Evolutionary conservation across 129 eudicot genomes (phyloP), one percentile per base, ranked within the genome.

Genomic region (Tanacetum coccineum): DNA sequence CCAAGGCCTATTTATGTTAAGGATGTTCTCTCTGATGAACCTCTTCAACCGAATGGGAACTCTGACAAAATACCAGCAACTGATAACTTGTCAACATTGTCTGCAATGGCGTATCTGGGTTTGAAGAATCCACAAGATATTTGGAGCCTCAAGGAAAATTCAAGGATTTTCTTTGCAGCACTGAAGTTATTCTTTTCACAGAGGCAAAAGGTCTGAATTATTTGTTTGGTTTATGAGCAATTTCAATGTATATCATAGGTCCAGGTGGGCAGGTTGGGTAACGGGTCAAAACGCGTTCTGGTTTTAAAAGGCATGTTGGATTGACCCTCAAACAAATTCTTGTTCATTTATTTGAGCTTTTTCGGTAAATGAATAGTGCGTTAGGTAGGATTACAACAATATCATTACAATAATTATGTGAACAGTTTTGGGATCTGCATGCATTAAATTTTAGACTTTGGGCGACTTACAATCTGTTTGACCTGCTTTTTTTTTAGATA

Each of bases 71-170:
- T 28, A 18, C 3, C 63, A 61, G 71, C 42, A 4, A 49, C 59
- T 42, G 85, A 79, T 60, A 87, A 75, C 82, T 30, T 81, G 5
- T 68, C 81, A 18, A 54, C 81, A 9, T 62, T 79, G 15, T 93
- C 99, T 80, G 95, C 99, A 40, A 93, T 93, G 99, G 66, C 91
- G 2, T 68, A 81, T 40, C 80, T 93, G 3, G 95, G 95, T 56
- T 74, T 93, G 62, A 93, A 89, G 78, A 93, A 89, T 70, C 96
- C 96, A 39, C 99, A 93, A 74, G 99, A 89, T 64, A 74, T 86
- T 19, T 93, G 99, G 99, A 84, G 85, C 82, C 84, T 93, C 14
- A 67, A 66, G 65, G 99, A 88, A 69, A 89, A 84, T 84, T 79
- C 99, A 0, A 68, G 79, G 76, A 57, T 93, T 26, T 89, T 93